Percentiles rank a stretch among this genome's conserved stretches.
These are phyloP conservation scores for Macroventuria anomochaeta DNA, from an alignment of 2,329 filamentous ascomycete genomes.

Conservation along the genomic window DNA sequence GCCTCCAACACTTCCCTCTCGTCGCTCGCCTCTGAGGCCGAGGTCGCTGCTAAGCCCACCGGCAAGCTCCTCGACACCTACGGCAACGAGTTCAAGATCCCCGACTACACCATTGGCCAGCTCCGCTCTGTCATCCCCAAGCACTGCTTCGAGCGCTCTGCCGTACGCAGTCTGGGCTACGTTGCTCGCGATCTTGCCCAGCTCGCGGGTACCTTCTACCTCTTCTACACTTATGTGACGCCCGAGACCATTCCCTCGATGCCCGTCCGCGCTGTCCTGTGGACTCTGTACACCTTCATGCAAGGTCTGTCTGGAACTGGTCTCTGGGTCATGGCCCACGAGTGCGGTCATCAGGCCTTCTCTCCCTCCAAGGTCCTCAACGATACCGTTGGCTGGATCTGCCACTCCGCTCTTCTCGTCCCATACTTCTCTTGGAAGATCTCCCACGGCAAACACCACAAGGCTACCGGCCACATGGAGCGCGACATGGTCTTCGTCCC, in stretches of 20 bases:
- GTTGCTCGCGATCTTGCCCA: constrained; percentile 80
- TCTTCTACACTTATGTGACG: constrained; percentile 90
- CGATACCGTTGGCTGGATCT: constrained; percentile 89
- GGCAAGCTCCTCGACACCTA: constrained; percentile 85
- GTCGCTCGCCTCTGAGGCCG: constrained; percentile 76
- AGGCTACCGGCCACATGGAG: constrained; percentile 95
- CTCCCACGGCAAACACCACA: constrained; percentile 99
- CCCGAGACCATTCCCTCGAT: constrained; percentile 79
- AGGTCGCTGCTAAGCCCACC: constrained; percentile 52
- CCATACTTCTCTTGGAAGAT: constrained; percentile 99
- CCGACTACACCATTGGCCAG: constrained; percentile 97
- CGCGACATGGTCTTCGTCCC: constrained; percentile 99
- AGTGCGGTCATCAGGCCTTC: constrained; percentile 97
- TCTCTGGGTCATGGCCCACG: constrained; percentile 94
- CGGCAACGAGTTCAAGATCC: constrained; percentile 91
- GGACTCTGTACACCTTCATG: constrained; percentile 74
- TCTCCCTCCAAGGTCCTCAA: constrained; percentile 90
- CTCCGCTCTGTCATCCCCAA: constrained; percentile 96
- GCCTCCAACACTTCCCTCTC: constrained; percentile 90
- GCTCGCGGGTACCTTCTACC: constrained; percentile 78
- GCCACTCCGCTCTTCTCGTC: constrained; percentile 86
- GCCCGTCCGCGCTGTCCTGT: constrained; percentile 68
- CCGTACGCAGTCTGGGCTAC: constrained; percentile 75
- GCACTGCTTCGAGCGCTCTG: constrained; percentile 94
- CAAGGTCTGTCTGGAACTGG: constrained; percentile 95